Percentiles rank a stretch among this genome's conserved stretches.
phyloP scores from a whole-genome alignment of 495 filamentous ascomycete genomes.

The Hypoxylon crocopeplum region DNA sequence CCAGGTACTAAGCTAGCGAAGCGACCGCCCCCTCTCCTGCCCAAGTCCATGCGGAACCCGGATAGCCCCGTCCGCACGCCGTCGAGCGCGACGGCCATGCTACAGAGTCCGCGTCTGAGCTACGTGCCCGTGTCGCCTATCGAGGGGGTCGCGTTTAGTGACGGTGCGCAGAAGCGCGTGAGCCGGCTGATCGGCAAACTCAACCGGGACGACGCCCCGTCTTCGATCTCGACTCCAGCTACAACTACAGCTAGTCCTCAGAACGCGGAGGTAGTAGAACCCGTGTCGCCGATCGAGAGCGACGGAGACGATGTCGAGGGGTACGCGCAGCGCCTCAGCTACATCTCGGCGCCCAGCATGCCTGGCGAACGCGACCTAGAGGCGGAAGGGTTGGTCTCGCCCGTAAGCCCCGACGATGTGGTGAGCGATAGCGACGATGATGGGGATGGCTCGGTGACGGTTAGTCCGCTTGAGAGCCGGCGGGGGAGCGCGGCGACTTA shows the following conservation, averaged over 20 bases:
- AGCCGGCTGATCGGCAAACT: neutral
- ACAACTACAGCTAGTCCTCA: neutral
- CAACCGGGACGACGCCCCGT: too few relatives aligned
- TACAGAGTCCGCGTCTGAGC: conserved; percentile 25
- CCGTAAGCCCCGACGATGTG: conserved; percentile 13
- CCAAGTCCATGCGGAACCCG: neutral
- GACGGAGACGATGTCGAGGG: too few relatives aligned
- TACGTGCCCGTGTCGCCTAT: conserved; percentile 33
- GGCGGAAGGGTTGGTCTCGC: conserved; percentile 23
- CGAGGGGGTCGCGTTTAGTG: conserved; percentile 19
- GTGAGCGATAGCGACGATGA: neutral
- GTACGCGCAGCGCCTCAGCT: conserved; percentile 19
- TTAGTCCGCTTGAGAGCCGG: conserved; percentile 27
- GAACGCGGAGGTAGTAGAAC: too few relatives aligned
- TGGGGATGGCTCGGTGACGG: conserved; percentile 2
- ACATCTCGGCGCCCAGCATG: conserved; percentile 16
- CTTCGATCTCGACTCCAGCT: neutral
- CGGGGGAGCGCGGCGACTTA: conserved; percentile 8
- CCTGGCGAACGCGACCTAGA: neutral
- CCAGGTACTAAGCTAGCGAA: conserved; percentile 11
- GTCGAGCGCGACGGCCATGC: conserved; percentile 1
- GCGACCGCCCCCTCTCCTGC: neutral
- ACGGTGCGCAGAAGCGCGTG: neutral
- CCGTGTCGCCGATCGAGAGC: conserved; percentile 27
- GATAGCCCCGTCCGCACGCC: neutral